Evolutionary conservation across 768 basidiomycete species (phyloP).

Genomic region (Kwoniella sp.): DNA sequence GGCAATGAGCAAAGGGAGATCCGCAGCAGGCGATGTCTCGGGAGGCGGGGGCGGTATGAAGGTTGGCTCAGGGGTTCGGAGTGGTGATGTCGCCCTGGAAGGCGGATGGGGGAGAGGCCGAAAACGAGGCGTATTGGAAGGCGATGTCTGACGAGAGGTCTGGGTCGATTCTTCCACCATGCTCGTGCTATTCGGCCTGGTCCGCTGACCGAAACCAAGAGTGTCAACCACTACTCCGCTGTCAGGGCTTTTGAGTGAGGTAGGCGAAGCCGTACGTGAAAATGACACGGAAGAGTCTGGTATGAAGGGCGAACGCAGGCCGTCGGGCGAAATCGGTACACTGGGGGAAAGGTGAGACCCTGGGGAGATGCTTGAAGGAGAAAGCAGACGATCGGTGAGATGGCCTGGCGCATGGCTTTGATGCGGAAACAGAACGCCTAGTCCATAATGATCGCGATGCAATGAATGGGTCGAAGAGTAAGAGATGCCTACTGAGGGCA

Average conservation of each 20-base stretch:
- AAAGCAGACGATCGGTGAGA: background rate
- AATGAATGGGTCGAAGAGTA: background rate
- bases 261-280: no score
- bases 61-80: slow-evolving; percentile 6
- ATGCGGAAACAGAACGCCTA: background rate
- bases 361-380: background rate
- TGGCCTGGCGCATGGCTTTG: background rate
- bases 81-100: slow-evolving; percentile 2
- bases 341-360: background rate
- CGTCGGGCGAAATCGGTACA: background rate
- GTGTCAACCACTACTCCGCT: no score
- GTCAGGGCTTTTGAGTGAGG: background rate
- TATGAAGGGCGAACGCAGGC: no score
- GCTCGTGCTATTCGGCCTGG: background rate
- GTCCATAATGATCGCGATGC: background rate
- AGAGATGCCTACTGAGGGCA: background rate
- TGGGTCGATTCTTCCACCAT: slow-evolving; percentile 14
- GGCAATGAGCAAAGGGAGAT: slow-evolving; percentile 40
- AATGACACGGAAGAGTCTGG: no score
- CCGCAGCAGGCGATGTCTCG: background rate
- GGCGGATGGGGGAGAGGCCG: slow-evolving; percentile 14
- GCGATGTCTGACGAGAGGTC: slow-evolving; percentile 12
- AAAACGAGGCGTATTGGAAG: slow-evolving; percentile 2
- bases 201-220: no score
- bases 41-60: slow-evolving; percentile 9